Base-by-base conservation (phyloP, 1,139 yeast genomes). In the Yarrowia galli region DNA sequence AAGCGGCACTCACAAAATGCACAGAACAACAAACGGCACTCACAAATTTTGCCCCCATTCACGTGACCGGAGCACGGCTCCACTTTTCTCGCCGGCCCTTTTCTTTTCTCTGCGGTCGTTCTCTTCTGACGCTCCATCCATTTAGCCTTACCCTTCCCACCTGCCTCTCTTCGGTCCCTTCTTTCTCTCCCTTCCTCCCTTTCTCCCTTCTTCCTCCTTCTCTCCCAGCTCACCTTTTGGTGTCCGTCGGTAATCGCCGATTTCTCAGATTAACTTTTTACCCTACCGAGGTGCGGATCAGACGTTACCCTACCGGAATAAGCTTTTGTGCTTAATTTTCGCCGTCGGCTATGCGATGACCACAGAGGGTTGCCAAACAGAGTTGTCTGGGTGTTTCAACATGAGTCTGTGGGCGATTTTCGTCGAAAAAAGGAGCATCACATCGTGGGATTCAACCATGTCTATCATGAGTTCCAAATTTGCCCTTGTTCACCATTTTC, bases 301-400 rank as follows among this genome's bases (percentile, higher is more conserved):
- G 36, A 23, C n/a, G 38, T 54, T 54, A 54, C 61, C 61, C 61
- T 16, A 18, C 36, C n/a, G 38, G 18, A 40, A 40, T 54, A 40
- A 54, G 36, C 46, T 36, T 25, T 40, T 25, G 25, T n/a, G 18
- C 46, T 40, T 40, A 54, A 54, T 54, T 40, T 54, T 40, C 60
- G 61, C 61, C 48, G 61, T 54, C 61, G 61, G 61, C 61, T 54
- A 54, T 54, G 61, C 61, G 61, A 54, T 54, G 61, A 54, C 61
- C 61, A 38, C 46, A 54, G 61, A 54, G 61, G 60, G 46, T 40
- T 40, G 61, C 40, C 36, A 54, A 54, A 54, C 61, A 38, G 36
- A 40, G 61, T 40, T 54, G 61, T 1, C 9, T n/a, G n/a, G 10
- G n/a, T 16, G 54, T 32, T 28, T 48, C 36, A 9, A 7, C 22